phyloP scores from a whole-genome alignment of 306 rosid genomes.

The Betula pendula region DNA sequence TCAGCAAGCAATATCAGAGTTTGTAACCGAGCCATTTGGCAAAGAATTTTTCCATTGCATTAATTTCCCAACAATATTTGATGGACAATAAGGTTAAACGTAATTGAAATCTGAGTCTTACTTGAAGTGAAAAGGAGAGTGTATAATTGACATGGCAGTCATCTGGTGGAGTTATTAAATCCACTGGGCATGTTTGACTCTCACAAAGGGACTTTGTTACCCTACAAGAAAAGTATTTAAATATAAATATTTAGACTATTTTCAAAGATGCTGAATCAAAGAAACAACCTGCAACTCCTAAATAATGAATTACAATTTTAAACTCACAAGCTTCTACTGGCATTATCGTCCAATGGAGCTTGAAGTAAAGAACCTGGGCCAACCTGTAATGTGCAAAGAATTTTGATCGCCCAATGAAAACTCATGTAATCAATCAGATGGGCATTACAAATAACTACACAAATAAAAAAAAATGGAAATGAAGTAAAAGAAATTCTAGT shows the following conservation, averaged over 20 bases:
- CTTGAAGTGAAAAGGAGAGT: slow-evolving; percentile 94
- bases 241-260: slow-evolving; percentile 15
- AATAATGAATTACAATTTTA: slow-evolving; percentile 28
- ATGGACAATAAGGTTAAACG: neutral
- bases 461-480: neutral
- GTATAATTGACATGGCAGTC: slow-evolving; percentile 98
- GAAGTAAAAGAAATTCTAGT: neutral
- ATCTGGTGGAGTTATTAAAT: slow-evolving; percentile 94
- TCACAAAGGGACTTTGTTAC: slow-evolving; percentile 79
- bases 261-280: slow-evolving; percentile 20
- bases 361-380: slow-evolving; percentile 91
- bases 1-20: neutral
- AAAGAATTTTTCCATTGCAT: neutral
- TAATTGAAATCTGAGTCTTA: slow-evolving; percentile 45
- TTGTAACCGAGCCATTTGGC: neutral
- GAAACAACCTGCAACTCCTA: slow-evolving; percentile 20
- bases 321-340: slow-evolving; percentile 75
- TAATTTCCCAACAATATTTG: neutral
- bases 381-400: slow-evolving; percentile 56
- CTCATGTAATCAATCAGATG: neutral
- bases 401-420: slow-evolving; percentile 14
- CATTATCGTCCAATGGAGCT: slow-evolving; percentile 88
- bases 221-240: slow-evolving; percentile 50
- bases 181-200: slow-evolving; percentile 75
- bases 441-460: neutral